Evolutionary conservation across 495 filamentous ascomycete species (phyloP), one percentile per base, ranked within the genome.

Genomic region (Staphylotrichum longicolle): DNA sequence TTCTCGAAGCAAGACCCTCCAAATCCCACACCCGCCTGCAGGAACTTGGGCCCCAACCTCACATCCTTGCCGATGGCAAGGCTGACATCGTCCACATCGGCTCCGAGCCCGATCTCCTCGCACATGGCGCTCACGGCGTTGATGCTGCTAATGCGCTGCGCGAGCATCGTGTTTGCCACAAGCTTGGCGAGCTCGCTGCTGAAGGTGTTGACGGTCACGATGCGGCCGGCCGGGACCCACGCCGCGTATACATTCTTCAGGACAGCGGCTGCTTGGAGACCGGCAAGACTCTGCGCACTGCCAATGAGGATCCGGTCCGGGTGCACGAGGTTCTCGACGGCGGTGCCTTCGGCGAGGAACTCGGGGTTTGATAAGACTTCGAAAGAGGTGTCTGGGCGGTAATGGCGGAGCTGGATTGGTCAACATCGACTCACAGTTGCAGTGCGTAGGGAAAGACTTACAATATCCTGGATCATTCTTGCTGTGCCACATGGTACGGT

Each of bases 1-100:
- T 94, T 94, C 68, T 88, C 85, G 72, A 94, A 92, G 74, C 89
- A 91, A 12, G 85, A 89, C 5, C 89, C 89, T n/a, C 89, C 88
- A 65, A 92, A 93, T 0, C 90, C 90, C 37, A 90, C 79, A 14
- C 86, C 86, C 2, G 90, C 86, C 69, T 90, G 87, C n/a, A 94
- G 75, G 76, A 91, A 91, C 64, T 84, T 82, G 4, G 82, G 72
- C 0, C 90, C 90, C 41, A 94, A 88, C 45, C 90, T 79, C 4
- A 77, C 75, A 70, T 94, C 90, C 34, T 86, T 72, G 5, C 90
- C 90, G 52, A 88, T 80, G n/a, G 85, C 83, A 37, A 83, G 75
- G 45, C 86, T 80, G 7, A 93, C 82, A 64, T 93, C 88, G 57
- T 88, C 82, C 15, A 93, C 80, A 51, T 91, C 84, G 3, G 90